phyloP scores from a whole-genome alignment of 169 alveolate genomes.

The Plasmodium knowlesi region DNA sequence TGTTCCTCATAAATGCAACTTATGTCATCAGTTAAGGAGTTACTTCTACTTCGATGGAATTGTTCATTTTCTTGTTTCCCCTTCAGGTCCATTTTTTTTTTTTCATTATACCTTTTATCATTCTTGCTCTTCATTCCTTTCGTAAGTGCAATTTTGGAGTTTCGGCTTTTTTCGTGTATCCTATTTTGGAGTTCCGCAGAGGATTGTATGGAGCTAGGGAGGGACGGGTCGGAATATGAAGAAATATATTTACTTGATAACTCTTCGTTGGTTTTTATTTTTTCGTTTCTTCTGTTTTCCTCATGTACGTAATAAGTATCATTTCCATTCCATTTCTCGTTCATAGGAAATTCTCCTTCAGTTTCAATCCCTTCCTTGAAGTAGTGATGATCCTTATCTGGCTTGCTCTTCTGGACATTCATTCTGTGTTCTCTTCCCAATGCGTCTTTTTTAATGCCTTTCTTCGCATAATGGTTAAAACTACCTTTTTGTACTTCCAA shows the following conservation, averaged over 20 bases:
- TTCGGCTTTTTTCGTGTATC: neutral
- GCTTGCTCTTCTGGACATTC: neutral
- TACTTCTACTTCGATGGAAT: neutral
- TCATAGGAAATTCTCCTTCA: neutral
- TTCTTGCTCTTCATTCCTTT: neutral
- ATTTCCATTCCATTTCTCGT: neutral
- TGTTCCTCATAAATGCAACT: neutral
- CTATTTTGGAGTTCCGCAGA: neutral
- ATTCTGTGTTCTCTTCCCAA: neutral
- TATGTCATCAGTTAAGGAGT: conserved; percentile 12
- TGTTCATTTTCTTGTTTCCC: neutral
- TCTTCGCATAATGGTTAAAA: conserved; percentile 7
- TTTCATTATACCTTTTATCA: neutral
- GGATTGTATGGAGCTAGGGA: neutral
- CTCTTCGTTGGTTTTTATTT: conserved; percentile 7
- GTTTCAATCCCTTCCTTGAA: neutral
- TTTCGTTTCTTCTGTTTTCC: conserved; percentile 10
- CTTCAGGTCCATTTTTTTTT: neutral
- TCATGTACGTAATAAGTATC: neutral
- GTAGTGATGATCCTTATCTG: neutral
- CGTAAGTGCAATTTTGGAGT: neutral
- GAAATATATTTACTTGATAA: conserved; percentile 44
- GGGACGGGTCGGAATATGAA: conserved; percentile 10
- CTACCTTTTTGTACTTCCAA: conserved; percentile 13
- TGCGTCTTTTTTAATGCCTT: neutral